Conservation (phyloP, 116 monocot species). For the Phalaenopsis hybrid region DNA sequence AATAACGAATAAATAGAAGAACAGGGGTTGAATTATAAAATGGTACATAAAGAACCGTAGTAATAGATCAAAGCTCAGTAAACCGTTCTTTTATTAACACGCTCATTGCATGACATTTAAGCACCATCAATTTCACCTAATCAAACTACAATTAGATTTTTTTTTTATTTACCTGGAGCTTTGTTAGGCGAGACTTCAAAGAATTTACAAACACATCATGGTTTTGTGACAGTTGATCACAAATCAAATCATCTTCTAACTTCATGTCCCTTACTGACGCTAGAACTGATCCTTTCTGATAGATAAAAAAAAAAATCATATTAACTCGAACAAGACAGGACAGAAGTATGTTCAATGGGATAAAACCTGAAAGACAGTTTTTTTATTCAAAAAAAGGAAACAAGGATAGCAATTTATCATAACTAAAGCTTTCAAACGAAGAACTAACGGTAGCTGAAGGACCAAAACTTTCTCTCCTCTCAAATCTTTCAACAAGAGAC, state of each 20-base stretch:
- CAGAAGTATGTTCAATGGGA: too few species aligned
- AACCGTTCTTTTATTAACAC: not conserved
- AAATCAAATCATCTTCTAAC: slow-evolving; percentile 31
- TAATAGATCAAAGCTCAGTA: not conserved
- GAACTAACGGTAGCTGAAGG: slow-evolving; percentile 12
- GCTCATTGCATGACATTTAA: not conserved
- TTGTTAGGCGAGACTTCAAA: slow-evolving; percentile 77
- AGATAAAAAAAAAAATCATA: not conserved
- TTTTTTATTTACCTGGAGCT: slow-evolving; percentile 53
- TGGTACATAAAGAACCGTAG: not conserved
- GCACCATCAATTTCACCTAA: not conserved
- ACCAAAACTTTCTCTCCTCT: slow-evolving; percentile 46
- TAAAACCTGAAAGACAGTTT: too few species aligned
- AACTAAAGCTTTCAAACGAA: slow-evolving; percentile 14
- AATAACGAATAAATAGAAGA: not conserved
- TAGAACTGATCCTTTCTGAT: slow-evolving; percentile 27
- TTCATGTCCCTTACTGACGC: slow-evolving; percentile 14
- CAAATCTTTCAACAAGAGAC: slow-evolving; percentile 75
- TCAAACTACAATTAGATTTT: not conserved
- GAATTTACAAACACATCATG: slow-evolving; percentile 71
- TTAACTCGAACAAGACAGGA: not conserved
- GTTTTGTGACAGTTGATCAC: slow-evolving; percentile 41
- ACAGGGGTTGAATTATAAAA: not conserved
- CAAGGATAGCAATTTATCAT: not conserved
- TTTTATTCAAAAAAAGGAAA: not conserved